Percentiles rank a stretch among this genome's conserved stretches.
phyloP scores from a whole-genome alignment of 345 rosid species.

The Brassica rapa region DNA sequence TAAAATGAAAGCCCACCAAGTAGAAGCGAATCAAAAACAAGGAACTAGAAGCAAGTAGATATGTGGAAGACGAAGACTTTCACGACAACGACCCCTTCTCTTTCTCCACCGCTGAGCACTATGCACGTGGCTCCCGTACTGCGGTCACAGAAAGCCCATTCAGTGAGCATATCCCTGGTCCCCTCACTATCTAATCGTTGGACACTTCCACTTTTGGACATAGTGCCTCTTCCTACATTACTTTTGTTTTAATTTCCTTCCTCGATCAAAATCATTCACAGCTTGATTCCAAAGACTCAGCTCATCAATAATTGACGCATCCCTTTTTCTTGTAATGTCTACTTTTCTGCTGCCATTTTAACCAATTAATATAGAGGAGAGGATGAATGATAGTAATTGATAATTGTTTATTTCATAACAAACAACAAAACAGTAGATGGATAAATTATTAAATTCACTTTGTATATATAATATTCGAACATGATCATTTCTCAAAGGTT shows the following conservation, averaged over 20 bases:
- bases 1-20: conserved; percentile 8
- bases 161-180: background rate
- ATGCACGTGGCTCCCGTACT: background rate
- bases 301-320: conserved; percentile 18
- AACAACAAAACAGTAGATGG: background rate
- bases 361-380: conserved; percentile 21
- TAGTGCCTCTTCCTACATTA: conserved; percentile 1
- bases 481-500: conserved; percentile 30
- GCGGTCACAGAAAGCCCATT: conserved; percentile 20
- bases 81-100: conserved; percentile 20
- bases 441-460: conserved; percentile 1
- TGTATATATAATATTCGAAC: background rate
- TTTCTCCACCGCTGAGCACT: conserved; percentile 41
- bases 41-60: background rate
- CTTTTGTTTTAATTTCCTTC: background rate
- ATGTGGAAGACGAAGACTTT: conserved; percentile 21
- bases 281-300: conserved; percentile 24
- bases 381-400: background rate
- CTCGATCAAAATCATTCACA: background rate
- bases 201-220: conserved; percentile 24
- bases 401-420: conserved; percentile 20
- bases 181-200: conserved; percentile 3
- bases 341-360: conserved; percentile 14
- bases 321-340: background rate
- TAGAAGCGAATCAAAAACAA: conserved; percentile 32